Evolutionary conservation across 73 alveolate genomes (phyloP), one percentile per base, ranked within the genome.

Genomic region (Breviolum minutum): DNA sequence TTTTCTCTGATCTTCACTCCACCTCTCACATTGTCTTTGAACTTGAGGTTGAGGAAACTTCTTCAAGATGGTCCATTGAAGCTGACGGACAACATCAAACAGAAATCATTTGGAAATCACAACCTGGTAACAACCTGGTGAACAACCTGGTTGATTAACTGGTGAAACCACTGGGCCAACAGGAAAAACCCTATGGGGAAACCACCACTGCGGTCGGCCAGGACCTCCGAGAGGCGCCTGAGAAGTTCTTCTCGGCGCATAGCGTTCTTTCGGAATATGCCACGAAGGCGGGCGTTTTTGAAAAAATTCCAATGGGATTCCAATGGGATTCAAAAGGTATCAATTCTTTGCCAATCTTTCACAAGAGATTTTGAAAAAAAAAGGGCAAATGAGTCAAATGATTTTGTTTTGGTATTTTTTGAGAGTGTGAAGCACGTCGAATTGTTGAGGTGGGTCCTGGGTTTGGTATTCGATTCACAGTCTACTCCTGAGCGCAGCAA

Each of bases 381-480:
- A 11, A 81, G n/a, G n/a, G 0, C 54, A 40, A 40, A 40, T 2
- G 3, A 40, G 54, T 40, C 54, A 40, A 40, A 40, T 40, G 54
- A 40, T 40, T 40, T 40, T 40, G 54, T 40, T 40, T 40, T 40
- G 54, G 54, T 2, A 40, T 40, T 40, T 40, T 40, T 40, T 40
- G 54, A 3, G 54, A 40, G 54, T 40, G 54, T 40, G 54, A 40
- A 40, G 0, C 54, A 40, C 54, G 54, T 40, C 54, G 54, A 40
- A 40, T 63, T 9, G 22, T 9, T 30, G 29, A 89, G 96, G 89
- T 92, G 9, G 98, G 98, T 32, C 98, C 98, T 40, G 98, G 98
- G 26, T 92, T 92, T 40, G 89, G 98, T 80, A 92, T 92, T 66
- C 98, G 98, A 79, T 92, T 92, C 80, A 92, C 98, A 12, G 96